A percentile compares a stretch with the other conserved stretches of the same genome.
These are phyloP conservation scores for Exobasidium rhododendri DNA, from an alignment of 1,284 basidiomycete genomes.

Conservation along the genomic window DNA sequence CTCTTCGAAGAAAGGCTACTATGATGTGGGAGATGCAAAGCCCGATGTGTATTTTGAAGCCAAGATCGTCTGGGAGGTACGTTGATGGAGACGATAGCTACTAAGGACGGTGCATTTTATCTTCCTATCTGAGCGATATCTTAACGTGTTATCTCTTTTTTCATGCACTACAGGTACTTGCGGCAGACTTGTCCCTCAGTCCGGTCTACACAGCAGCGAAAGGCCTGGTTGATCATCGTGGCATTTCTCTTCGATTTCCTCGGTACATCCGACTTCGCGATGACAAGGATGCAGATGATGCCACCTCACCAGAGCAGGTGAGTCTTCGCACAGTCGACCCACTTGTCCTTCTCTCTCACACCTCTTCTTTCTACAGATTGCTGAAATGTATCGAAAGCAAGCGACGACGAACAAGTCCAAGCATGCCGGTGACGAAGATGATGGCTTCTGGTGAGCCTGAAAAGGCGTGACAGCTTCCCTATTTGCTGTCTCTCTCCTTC, in stretches of 20 bases:
- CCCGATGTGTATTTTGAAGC: constrained; percentile 52
- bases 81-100: no score
- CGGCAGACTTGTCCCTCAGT: constrained; percentile 91
- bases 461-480: no score
- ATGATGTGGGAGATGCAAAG: constrained; percentile 63
- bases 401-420: constrained; percentile 65
- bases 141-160: no score
- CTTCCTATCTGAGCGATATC: no score
- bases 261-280: constrained; percentile 85
- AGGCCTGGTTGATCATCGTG: constrained; percentile 59
- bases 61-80: constrained; percentile 80
- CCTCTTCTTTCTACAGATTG: constrained; percentile 63
- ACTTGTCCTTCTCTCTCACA: not conserved
- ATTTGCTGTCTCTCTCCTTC: no score
- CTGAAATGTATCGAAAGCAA: constrained; percentile 91
- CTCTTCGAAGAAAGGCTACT: constrained; percentile 61
- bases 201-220: constrained; percentile 97
- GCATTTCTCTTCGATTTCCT: constrained; percentile 92
- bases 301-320: constrained; percentile 86
- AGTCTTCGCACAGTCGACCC: constrained; percentile 26
- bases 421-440: constrained; percentile 68
- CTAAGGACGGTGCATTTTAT: no score
- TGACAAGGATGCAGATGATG: constrained; percentile 86
- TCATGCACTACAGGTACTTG: constrained; percentile 69
- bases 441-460: constrained; percentile 86